phyloP scores from a whole-genome alignment of 106 monocot species.

The Narthecium ossifragum region DNA sequence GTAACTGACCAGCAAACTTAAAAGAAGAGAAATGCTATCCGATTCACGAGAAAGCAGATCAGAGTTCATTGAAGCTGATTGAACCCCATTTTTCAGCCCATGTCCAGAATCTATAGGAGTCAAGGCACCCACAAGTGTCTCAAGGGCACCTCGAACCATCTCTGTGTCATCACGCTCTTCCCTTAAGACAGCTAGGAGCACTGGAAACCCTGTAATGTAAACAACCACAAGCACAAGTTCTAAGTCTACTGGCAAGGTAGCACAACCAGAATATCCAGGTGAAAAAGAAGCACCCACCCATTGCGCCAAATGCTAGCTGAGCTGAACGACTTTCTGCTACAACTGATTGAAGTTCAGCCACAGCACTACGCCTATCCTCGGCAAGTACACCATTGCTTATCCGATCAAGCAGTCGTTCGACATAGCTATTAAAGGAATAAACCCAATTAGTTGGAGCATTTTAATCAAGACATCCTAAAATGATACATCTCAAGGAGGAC shows the following conservation, averaged over 20 bases:
- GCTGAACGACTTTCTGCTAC: slow-evolving; percentile 91
- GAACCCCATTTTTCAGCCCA: slow-evolving; percentile 66
- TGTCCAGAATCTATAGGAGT: slow-evolving; percentile 67
- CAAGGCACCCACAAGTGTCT: slow-evolving; percentile 92
- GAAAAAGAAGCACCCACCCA: slow-evolving; percentile 35
- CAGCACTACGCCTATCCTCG: slow-evolving; percentile 84
- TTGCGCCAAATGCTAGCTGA: slow-evolving; percentile 92
- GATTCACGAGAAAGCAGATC: slow-evolving; percentile 88
- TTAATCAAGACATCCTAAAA: too few species aligned
- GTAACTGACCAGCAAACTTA: slow-evolving; percentile 78
- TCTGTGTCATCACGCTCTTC: slow-evolving; percentile 95
- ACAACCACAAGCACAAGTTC: background rate
- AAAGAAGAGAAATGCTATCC: slow-evolving; percentile 87
- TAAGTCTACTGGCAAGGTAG: background rate
- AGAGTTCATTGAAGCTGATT: slow-evolving; percentile 83
- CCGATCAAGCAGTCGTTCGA: slow-evolving; percentile 77
- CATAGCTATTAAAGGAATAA: slow-evolving; percentile 75
- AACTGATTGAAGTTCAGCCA: slow-evolving; percentile 82
- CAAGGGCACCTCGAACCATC: slow-evolving; percentile 79
- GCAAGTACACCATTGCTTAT: slow-evolving; percentile 89
- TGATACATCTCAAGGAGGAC: too few species aligned
- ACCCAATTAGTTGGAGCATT: too few species aligned
- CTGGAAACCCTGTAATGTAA: slow-evolving; percentile 61
- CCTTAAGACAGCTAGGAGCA: slow-evolving; percentile 73
- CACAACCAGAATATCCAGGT: too few species aligned